Conservation (phyloP, 2,329 filamentous ascomycete species). For the Amylocarpus encephaloides region DNA sequence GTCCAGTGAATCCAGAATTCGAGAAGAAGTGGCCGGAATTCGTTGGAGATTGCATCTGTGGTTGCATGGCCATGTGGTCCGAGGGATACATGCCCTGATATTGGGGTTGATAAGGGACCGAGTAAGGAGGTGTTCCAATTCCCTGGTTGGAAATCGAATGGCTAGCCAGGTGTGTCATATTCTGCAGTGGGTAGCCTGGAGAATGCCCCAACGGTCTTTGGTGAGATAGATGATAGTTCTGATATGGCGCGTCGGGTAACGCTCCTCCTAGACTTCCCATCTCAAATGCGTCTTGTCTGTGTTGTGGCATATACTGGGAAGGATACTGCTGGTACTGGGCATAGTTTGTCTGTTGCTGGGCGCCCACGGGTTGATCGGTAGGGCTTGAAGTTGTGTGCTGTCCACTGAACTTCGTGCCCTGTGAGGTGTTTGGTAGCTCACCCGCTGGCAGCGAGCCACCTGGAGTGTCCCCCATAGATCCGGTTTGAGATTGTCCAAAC, state of each 20-base stretch:
- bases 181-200: conserved; percentile 21
- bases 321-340: conserved; percentile 5
- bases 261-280: conserved; percentile 22
- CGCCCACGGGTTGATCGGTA: conserved; percentile 7
- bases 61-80: conserved; percentile 13
- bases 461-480: conserved; percentile 21
- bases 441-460: conserved; percentile 8
- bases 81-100: conserved; percentile 23
- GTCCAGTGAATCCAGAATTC: conserved; percentile 21
- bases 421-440: conserved; percentile 12
- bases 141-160: conserved; percentile 15
- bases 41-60: conserved; percentile 13
- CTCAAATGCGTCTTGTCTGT: conserved; percentile 21
- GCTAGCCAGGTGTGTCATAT: conserved; percentile 18
- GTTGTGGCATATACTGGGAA: conserved; percentile 12
- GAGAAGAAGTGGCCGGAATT: conserved; percentile 24
- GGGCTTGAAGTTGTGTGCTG: background rate
- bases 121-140: conserved; percentile 19
- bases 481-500: too few relatives aligned
- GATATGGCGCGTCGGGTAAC: conserved; percentile 25
- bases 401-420: conserved; percentile 9
- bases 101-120: conserved; percentile 23
- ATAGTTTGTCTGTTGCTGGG: conserved; percentile 8
- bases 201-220: conserved; percentile 17
- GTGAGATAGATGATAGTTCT: conserved; percentile 19